phyloP scores from a whole-genome alignment of 805 yeast genomes.

The Nakazawaea anatomiae region DNA sequence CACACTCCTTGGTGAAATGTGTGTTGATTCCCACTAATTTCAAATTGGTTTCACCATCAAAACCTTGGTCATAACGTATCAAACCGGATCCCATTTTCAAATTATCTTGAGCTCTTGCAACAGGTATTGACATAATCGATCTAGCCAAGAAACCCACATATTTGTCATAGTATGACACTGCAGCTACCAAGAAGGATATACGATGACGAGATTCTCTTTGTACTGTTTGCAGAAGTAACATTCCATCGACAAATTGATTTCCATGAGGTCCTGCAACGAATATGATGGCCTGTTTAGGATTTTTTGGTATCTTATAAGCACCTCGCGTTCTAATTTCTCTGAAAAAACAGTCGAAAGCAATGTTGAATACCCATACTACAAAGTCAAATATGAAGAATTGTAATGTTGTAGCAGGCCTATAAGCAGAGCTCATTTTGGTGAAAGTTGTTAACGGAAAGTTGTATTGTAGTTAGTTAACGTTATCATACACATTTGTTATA shows the following conservation, averaged over 20 bases:
- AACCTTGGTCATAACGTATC: slow-evolving; percentile 40
- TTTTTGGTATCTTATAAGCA: slow-evolving; percentile 52
- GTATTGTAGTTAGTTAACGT: not conserved
- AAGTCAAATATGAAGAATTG: slow-evolving; percentile 39
- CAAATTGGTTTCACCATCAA: slow-evolving; percentile 37
- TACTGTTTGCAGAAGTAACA: slow-evolving; percentile 79
- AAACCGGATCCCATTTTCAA: slow-evolving; percentile 62
- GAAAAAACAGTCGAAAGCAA: slow-evolving; percentile 55
- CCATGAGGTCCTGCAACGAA: slow-evolving; percentile 83
- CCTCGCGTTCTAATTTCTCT: slow-evolving; percentile 73
- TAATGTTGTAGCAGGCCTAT: not conserved
- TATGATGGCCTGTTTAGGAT: slow-evolving; percentile 52
- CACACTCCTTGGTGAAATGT: slow-evolving; percentile 55
- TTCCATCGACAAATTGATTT: slow-evolving; percentile 75
- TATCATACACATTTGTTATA: not conserved
- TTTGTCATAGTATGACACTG: slow-evolving; percentile 37
- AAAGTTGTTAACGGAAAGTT: not conserved
- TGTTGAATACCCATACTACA: slow-evolving; percentile 40
- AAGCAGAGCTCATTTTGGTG: not conserved
- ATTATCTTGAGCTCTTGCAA: slow-evolving; percentile 86
- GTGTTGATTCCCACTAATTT: slow-evolving; percentile 63
- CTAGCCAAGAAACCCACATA: slow-evolving; percentile 75
- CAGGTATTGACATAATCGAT: slow-evolving; percentile 82
- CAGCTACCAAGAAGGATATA: slow-evolving; percentile 49
- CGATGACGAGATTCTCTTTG: slow-evolving; percentile 40